phyloP scores from a whole-genome alignment of 805 yeast genomes.

The Cyberlindnera lachancei region DNA sequence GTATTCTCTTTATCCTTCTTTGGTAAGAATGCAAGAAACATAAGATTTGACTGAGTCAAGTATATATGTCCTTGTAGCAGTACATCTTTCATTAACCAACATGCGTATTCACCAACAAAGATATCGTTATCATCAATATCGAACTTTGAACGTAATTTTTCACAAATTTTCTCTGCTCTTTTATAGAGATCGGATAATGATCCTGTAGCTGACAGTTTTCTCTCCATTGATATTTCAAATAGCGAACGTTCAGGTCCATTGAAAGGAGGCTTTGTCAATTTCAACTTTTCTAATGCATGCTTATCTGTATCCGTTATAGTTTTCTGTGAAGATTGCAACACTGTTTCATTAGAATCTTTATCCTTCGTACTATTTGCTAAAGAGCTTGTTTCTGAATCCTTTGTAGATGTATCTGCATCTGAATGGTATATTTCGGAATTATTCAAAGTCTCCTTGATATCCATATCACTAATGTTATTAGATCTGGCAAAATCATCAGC shows the following conservation, averaged over 20 bases:
- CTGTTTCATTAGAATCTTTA: not conserved
- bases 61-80: constrained; percentile 80
- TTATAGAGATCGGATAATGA: constrained; percentile 13
- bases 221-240: constrained; percentile 25
- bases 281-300: constrained; percentile 1
- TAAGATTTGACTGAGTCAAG: constrained; percentile 53
- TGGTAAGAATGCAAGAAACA: constrained; percentile 79
- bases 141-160: constrained; percentile 31
- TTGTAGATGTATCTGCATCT: too few relatives aligned
- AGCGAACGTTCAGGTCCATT: constrained; percentile 7
- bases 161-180: constrained; percentile 30
- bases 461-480: too few relatives aligned
- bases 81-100: constrained; percentile 81
- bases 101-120: constrained; percentile 54
- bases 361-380: too few relatives aligned
- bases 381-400: too few relatives aligned
- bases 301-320: not conserved
- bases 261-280: constrained; percentile 1
- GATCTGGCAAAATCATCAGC: constrained; percentile 1
- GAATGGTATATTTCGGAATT: too few relatives aligned
- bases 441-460: too few relatives aligned
- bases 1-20: constrained; percentile 33
- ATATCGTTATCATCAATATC: constrained; percentile 46
- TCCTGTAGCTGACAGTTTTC: constrained; percentile 7
- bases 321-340: not conserved